Evolutionary conservation across 2,329 filamentous ascomycete genomes (phyloP).

Genomic region (Teratosphaeria epicoccoides): DNA sequence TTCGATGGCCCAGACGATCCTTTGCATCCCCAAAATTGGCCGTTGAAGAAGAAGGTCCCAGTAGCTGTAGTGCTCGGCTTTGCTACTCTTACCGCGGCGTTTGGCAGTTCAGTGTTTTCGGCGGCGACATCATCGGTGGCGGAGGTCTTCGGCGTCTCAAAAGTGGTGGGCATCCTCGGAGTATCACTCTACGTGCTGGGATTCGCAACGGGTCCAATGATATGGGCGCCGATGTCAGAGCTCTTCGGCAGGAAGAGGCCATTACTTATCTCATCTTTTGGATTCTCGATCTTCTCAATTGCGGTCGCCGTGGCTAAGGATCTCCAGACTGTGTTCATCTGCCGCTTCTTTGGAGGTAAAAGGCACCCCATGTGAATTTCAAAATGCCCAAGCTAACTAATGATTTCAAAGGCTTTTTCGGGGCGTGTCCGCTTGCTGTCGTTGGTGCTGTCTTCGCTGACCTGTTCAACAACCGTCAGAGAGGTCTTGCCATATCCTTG

Average conservation of each 20-base stretch:
- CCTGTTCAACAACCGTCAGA: slow-evolving; percentile 29
- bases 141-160: slow-evolving; percentile 31
- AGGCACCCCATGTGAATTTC: not conserved
- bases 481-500: slow-evolving; percentile 30
- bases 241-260: slow-evolving; percentile 35
- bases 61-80: slow-evolving; percentile 61
- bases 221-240: slow-evolving; percentile 35
- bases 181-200: slow-evolving; percentile 36
- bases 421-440: slow-evolving; percentile 33
- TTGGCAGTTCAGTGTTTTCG: slow-evolving; percentile 45
- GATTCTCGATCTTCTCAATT: slow-evolving; percentile 37
- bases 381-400: not conserved
- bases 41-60: slow-evolving; percentile 62
- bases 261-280: slow-evolving; percentile 34
- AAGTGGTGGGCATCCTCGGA: slow-evolving; percentile 35
- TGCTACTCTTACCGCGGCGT: slow-evolving; percentile 60
- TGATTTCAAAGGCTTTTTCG: slow-evolving; percentile 31
- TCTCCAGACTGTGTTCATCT: slow-evolving; percentile 29
- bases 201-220: slow-evolving; percentile 30
- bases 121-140: slow-evolving; percentile 36
- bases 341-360: slow-evolving; percentile 28
- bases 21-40: slow-evolving; percentile 80
- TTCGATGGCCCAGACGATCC: slow-evolving; percentile 79
- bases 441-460: slow-evolving; percentile 36
- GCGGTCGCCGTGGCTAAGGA: slow-evolving; percentile 34